Percentiles rank a stretch among this genome's conserved stretches.
phyloP scores from a whole-genome alignment of 2,329 filamentous ascomycete species.

The Fusarium burgessii region DNA sequence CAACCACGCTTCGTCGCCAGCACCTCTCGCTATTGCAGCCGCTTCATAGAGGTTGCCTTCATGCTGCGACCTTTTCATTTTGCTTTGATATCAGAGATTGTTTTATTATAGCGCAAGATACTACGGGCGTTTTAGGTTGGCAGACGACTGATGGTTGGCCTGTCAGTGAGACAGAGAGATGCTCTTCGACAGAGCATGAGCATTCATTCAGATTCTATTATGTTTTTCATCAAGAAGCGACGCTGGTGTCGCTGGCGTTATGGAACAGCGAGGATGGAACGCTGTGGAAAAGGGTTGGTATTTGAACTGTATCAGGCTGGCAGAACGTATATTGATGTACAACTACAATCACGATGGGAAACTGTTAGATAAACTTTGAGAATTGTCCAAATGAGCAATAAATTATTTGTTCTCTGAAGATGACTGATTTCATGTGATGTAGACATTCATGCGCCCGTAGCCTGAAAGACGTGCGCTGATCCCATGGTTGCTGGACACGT shows the following conservation, averaged over 20 bases:
- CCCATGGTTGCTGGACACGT: slow-evolving; percentile 1
- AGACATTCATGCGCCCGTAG: not conserved
- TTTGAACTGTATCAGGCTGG: slow-evolving; percentile 9
- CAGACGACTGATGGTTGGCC: slow-evolving; percentile 27
- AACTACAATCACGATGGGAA: slow-evolving; percentile 22
- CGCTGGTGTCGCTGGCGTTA: slow-evolving; percentile 48
- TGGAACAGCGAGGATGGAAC: slow-evolving; percentile 32
- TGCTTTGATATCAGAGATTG: slow-evolving; percentile 20
- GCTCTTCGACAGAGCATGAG: slow-evolving; percentile 25
- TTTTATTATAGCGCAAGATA: slow-evolving; percentile 31
- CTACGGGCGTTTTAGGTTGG: slow-evolving; percentile 33
- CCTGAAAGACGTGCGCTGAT: not conserved
- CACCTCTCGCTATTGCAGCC: slow-evolving; percentile 61
- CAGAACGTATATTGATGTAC: slow-evolving; percentile 28
- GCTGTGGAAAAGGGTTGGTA: slow-evolving; percentile 37
- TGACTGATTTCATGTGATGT: not conserved
- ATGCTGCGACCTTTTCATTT: not conserved
- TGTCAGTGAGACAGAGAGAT: slow-evolving; percentile 10
- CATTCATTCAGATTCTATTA: slow-evolving; percentile 20
- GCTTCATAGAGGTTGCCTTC: slow-evolving; percentile 51
- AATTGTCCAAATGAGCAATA: slow-evolving; percentile 11
- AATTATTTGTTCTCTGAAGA: not conserved
- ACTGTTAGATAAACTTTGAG: slow-evolving; percentile 27
- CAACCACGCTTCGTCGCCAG: slow-evolving; percentile 64
- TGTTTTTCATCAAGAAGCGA: slow-evolving; percentile 38